phyloP scores from a whole-genome alignment of 345 rosid species.

The Linum tenue region DNA sequence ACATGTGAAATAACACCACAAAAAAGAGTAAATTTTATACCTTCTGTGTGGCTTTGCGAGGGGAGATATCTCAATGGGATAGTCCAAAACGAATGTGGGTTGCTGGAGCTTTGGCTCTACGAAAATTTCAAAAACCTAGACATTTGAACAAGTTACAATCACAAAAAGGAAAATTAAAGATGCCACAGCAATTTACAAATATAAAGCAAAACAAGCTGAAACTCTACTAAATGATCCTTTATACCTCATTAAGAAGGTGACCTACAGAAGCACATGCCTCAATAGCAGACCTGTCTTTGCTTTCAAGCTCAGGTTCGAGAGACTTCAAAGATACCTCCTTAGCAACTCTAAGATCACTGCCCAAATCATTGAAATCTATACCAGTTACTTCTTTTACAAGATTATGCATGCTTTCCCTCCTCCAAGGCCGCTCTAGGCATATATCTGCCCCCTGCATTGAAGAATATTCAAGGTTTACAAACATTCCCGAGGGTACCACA shows the following conservation, averaged over 20 bases:
- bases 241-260: slow-evolving; percentile 83
- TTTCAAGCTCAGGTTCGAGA: slow-evolving; percentile 47
- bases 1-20: background rate
- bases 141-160: slow-evolving; percentile 11
- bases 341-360: slow-evolving; percentile 49
- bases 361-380: slow-evolving; percentile 49
- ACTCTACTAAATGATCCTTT: background rate
- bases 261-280: slow-evolving; percentile 69
- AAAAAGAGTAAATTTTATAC: slow-evolving; percentile 20
- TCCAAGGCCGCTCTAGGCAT: slow-evolving; percentile 80
- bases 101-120: slow-evolving; percentile 91
- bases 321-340: slow-evolving; percentile 50
- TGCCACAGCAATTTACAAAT: background rate
- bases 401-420: slow-evolving; percentile 93
- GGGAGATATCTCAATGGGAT: slow-evolving; percentile 91
- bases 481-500: slow-evolving; percentile 4
- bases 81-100: slow-evolving; percentile 92
- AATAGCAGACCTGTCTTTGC: slow-evolving; percentile 60
- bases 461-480: slow-evolving; percentile 14
- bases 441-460: slow-evolving; percentile 64
- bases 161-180: slow-evolving; percentile 3
- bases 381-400: slow-evolving; percentile 76
- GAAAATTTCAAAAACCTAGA: slow-evolving; percentile 73
- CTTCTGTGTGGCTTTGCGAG: slow-evolving; percentile 87
- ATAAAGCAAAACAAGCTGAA: slow-evolving; percentile 1